Evolutionary conservation across 2,329 filamentous ascomycete genomes (phyloP).

Genomic region (Penicillium sp.): DNA sequence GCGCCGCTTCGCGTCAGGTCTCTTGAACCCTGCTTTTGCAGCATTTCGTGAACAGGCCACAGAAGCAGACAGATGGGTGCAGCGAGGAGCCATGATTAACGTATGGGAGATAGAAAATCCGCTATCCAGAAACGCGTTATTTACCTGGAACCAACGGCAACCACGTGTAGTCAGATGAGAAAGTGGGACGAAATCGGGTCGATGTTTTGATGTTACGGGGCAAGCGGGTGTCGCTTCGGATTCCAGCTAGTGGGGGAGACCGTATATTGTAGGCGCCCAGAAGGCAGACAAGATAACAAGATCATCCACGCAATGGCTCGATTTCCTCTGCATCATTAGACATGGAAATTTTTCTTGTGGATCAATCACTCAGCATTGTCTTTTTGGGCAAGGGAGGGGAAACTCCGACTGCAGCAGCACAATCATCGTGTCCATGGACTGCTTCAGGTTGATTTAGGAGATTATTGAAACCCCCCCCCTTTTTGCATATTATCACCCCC

Average conservation of each 20-base stretch:
- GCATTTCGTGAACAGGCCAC: conserved; percentile 38
- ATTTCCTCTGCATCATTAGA: no score
- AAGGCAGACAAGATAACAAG: no score
- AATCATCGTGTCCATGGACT: no score
- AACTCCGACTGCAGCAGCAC: no score
- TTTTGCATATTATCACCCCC: no score
- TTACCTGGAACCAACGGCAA: background rate
- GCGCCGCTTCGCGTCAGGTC: conserved; percentile 28
- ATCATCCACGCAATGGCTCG: no score
- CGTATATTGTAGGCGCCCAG: no score
- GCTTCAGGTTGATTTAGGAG: no score
- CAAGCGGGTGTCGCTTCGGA: background rate
- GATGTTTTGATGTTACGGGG: background rate
- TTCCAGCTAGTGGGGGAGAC: background rate
- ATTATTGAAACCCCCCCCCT: no score
- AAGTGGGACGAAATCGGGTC: background rate
- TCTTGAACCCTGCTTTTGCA: conserved; percentile 35
- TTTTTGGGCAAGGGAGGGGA: no score
- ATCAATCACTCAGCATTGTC: no score
- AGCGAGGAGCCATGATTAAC: background rate
- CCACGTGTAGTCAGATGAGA: background rate
- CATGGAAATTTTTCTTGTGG: no score
- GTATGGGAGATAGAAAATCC: background rate
- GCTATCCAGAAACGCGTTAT: background rate
- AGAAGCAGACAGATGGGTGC: conserved; percentile 11